Percentiles rank a stretch among this genome's conserved stretches.
phyloP scores from a whole-genome alignment of 2,329 filamentous ascomycete species.

The Stenocarpella maydis region DNA sequence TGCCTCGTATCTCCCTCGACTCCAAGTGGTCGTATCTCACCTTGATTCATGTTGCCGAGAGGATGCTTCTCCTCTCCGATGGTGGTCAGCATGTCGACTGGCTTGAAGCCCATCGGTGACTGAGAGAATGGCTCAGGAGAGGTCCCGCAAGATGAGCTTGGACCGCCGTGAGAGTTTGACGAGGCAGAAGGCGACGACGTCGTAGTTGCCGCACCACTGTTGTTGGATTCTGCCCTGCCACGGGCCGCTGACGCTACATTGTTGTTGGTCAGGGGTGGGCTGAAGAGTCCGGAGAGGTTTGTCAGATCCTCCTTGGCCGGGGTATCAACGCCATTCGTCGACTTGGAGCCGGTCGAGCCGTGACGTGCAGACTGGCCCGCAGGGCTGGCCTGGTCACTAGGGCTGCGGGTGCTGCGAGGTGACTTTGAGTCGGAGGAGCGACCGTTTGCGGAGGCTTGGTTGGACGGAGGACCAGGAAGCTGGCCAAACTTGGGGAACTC shows the following conservation, averaged over 20 bases:
- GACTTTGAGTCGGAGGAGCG: conserved; percentile 35
- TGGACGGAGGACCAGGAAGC: conserved; percentile 58
- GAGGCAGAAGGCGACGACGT: conserved; percentile 72
- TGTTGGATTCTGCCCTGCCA: conserved; percentile 60
- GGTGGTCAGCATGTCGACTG: conserved; percentile 67
- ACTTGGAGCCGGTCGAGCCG: conserved; percentile 46
- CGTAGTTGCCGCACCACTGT: conserved; percentile 59
- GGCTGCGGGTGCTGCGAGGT: conserved; percentile 38
- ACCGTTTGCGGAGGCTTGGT: conserved; percentile 34
- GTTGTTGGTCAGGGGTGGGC: conserved; percentile 58
- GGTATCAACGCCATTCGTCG: conserved; percentile 44
- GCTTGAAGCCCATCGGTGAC: conserved; percentile 73
- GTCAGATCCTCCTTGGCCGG: conserved; percentile 59
- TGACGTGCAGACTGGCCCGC: conserved; percentile 39
- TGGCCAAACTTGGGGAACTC: conserved; percentile 95
- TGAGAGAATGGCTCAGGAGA: conserved; percentile 80
- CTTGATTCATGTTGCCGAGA: conserved; percentile 56
- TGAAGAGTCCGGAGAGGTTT: conserved; percentile 67
- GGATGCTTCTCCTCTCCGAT: conserved; percentile 70
- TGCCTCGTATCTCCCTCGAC: neutral
- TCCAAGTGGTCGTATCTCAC: conserved; percentile 29
- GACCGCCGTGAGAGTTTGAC: conserved; percentile 65
- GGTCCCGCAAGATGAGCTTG: conserved; percentile 75
- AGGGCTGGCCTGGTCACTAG: conserved; percentile 47
- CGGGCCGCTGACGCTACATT: conserved; percentile 56